Evolutionary conservation across 331 rosid genomes (phyloP), one percentile per base, ranked within the genome.

Genomic region (Cydonia oblonga): DNA sequence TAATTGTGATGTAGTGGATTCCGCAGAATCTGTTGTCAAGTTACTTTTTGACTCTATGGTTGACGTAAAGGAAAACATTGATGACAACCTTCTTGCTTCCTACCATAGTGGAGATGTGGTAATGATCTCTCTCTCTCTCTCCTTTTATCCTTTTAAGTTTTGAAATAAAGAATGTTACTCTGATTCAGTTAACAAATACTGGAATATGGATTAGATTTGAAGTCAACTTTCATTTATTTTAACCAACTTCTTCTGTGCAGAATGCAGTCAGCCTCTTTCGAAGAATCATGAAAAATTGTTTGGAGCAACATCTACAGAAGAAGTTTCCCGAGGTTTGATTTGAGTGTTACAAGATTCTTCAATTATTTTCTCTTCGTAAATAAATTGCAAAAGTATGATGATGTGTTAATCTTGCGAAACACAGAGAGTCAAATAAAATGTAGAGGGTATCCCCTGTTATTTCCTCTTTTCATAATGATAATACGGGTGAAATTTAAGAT

Each of bases 11-110:
- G 79, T 88, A 80, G 83, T 69, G 62, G 69, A 76, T 74, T 58
- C 68, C 66, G 76, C 80, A 61, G 88, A 87, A 54, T 73, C 79
- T 42, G 77, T 88, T 80, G 87, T 73, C 76, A 85, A 84, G 83
- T 68, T 76, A 70, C 85, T 92, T 42, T 90, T 65, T 72, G 91
- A 87, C 59, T 83, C 80, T n/a, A 63, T 90, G 86, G 59, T 85
- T 63, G 90, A 86, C 64, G 59, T 85, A 54, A 90, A 90, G 84
- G 96, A 92, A 84, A 90, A 92, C 72, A 80, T 92, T 72, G 88
- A 88, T 73, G 87, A 83, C 38, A 87, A 83, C 77, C 71, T 88
- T 67, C 69, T 81, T 77, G 84, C 84, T 75, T 86, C 91, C 78
- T 85, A 80, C 58, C 72, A 25, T 24, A 79, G 76, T 8, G 71